phyloP scores from a whole-genome alignment of 306 rosid genomes.

The Casuarina cunninghamiana region DNA sequence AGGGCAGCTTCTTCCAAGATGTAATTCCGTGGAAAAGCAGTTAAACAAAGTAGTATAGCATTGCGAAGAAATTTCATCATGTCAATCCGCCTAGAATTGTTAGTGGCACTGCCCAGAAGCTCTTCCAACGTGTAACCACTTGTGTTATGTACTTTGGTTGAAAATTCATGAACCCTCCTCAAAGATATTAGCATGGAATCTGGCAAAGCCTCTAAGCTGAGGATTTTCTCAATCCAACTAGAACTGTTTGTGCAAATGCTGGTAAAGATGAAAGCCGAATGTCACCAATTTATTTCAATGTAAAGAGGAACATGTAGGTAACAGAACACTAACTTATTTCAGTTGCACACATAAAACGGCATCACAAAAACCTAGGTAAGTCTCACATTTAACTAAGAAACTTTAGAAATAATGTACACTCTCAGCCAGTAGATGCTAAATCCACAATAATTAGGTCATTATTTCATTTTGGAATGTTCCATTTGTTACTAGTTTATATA shows the following conservation, averaged over 20 bases:
- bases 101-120: conserved; percentile 46
- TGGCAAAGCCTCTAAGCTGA: conserved; percentile 73
- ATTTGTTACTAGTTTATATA: too few species aligned
- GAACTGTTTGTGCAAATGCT: conserved; percentile 79
- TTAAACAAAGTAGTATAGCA: conserved; percentile 69
- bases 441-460: background rate
- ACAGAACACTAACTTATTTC: background rate
- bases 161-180: conserved; percentile 50
- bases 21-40: conserved; percentile 77
- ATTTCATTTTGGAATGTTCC: too few species aligned
- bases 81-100: conserved; percentile 47
- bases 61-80: conserved; percentile 80
- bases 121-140: conserved; percentile 54
- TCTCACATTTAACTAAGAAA: background rate
- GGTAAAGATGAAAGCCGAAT: conserved; percentile 26
- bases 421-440: background rate
- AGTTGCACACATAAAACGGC: background rate
- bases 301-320: background rate
- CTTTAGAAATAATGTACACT: background rate
- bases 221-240: conserved; percentile 61
- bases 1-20: conserved; percentile 81
- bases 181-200: conserved; percentile 54
- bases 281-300: conserved; percentile 22
- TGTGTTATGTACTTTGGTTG: conserved; percentile 43
- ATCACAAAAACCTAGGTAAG: background rate